phyloP scores from a whole-genome alignment of 305 asterid species.

The Andrographis paniculata region DNA sequence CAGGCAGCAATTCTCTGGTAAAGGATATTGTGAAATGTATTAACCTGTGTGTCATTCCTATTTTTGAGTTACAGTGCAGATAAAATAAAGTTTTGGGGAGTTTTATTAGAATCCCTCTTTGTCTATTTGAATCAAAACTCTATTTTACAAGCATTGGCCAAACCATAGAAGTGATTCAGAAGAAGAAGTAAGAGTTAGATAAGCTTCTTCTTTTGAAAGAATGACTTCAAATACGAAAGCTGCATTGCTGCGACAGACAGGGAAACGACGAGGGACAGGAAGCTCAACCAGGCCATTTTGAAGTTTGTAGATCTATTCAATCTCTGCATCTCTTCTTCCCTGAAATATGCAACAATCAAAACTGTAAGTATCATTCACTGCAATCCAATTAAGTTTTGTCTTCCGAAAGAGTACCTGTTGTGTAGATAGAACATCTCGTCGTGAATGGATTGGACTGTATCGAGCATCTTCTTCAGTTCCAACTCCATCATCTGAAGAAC shows the following conservation, averaged over 20 bases:
- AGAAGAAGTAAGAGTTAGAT: slow-evolving; percentile 23
- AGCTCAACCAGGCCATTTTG: slow-evolving; percentile 74
- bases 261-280: slow-evolving; percentile 55
- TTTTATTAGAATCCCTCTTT: too few species aligned
- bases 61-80: too few species aligned
- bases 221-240: slow-evolving; percentile 82
- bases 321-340: slow-evolving; percentile 89
- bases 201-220: slow-evolving; percentile 96
- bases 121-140: slow-evolving; percentile 16
- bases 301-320: slow-evolving; percentile 66
- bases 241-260: slow-evolving; percentile 77
- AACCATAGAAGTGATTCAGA: not conserved
- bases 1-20: too few species aligned
- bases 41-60: too few species aligned
- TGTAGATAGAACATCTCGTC: slow-evolving; percentile 91
- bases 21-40: too few species aligned
- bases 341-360: slow-evolving; percentile 21
- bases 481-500: slow-evolving; percentile 63
- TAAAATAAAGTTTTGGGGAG: too few species aligned
- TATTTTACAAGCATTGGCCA: slow-evolving; percentile 15
- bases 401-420: slow-evolving; percentile 35
- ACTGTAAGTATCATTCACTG: not conserved
- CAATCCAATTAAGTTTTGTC: not conserved
- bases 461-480: slow-evolving; percentile 85
- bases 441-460: slow-evolving; percentile 70